Conservation (phyloP, 257 asterid species). For the Nicotiana knightiana region DNA sequence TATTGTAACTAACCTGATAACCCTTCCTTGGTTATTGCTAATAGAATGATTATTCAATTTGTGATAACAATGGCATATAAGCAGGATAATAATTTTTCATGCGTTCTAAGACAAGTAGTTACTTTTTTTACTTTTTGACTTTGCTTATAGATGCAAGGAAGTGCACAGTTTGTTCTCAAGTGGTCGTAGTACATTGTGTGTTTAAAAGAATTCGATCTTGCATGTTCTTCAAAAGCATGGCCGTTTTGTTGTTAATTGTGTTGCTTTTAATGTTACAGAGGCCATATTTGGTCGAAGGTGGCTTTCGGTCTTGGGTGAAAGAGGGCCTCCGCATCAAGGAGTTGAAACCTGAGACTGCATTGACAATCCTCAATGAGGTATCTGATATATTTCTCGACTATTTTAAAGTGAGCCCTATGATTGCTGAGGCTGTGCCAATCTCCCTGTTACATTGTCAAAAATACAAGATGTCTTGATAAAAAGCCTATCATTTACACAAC, state of each 20-base stretch:
- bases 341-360: slow-evolving; percentile 76
- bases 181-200: not conserved
- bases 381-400: not conserved
- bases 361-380: slow-evolving; percentile 80
- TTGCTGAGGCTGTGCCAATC: not conserved
- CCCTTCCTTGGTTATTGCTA: not conserved
- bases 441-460: not conserved
- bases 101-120: not conserved
- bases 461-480: not conserved
- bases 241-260: not conserved
- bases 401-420: not conserved
- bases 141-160: not conserved
- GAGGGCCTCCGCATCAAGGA: slow-evolving; percentile 69
- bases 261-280: slow-evolving; percentile 29
- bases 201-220: not conserved
- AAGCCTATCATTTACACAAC: not conserved
- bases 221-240: not conserved
- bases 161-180: not conserved
- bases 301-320: slow-evolving; percentile 77
- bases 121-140: not conserved
- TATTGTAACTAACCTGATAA: not conserved
- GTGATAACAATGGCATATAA: not conserved
- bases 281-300: slow-evolving; percentile 76
- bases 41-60: slow-evolving; percentile 1
- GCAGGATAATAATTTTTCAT: not conserved